Conservation (phyloP, 768 basidiomycete genomes). For the Paxillus ammoniavirescens region DNA sequence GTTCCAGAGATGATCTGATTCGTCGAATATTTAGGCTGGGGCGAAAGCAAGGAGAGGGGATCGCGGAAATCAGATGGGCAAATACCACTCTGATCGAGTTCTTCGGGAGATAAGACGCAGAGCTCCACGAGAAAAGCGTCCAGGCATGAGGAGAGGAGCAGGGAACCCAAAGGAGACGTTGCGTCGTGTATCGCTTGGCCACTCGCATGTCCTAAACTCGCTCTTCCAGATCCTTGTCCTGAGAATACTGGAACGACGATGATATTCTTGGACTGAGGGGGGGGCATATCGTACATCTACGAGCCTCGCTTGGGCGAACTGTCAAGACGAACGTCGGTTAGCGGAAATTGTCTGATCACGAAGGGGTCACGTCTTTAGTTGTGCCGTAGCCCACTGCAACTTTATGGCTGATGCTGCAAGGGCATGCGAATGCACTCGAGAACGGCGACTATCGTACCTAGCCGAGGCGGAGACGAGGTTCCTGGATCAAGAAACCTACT, state of each 20-base stretch:
- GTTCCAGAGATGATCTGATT: slow-evolving; percentile 52
- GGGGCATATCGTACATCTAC: slow-evolving; percentile 4
- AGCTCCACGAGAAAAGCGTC: slow-evolving; percentile 51
- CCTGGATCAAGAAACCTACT: not conserved
- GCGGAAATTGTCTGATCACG: not conserved
- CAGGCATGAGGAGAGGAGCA: slow-evolving; percentile 51
- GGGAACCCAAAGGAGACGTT: slow-evolving; percentile 37
- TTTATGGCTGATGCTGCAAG: not conserved
- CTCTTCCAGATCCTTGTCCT: slow-evolving; percentile 49
- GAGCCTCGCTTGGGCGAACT: not conserved
- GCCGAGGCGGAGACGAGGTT: no score
- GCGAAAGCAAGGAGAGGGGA: slow-evolving; percentile 39
- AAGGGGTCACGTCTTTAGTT: no score
- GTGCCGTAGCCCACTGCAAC: no score
- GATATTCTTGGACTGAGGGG: not conserved
- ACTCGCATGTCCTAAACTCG: slow-evolving; percentile 31
- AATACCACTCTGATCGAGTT: slow-evolving; percentile 37
- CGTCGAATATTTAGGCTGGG: slow-evolving; percentile 33
- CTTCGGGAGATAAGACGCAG: slow-evolving; percentile 38
- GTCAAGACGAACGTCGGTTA: not conserved
- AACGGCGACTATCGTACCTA: no score
- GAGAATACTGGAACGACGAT: slow-evolving; percentile 50
- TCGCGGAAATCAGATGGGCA: slow-evolving; percentile 43
- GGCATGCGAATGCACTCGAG: not conserved
- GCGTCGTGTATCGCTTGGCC: slow-evolving; percentile 43